Evolutionary conservation across 176 grass and related monocot genomes (phyloP).

Genomic region (Triticum aestivum): IWGSC_CS_RefSeq_v2.1 NC_057796.1:260912709-260913208

Average conservation of each 20-base stretch:
- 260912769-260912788: neutral
- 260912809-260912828: constrained; percentile 22
- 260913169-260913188: constrained; percentile 53
- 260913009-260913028: constrained; percentile 47
- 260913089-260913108: constrained; percentile 52
- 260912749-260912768: neutral
- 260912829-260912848: constrained; percentile 43
- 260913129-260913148: constrained; percentile 33
- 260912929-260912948: constrained; percentile 3
- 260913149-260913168: constrained; percentile 23
- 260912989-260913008: constrained; percentile 11
- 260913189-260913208: constrained; percentile 64
- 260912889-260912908: constrained; percentile 74
- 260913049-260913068: constrained; percentile 53
- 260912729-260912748: neutral
- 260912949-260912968: constrained; percentile 18
- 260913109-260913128: constrained; percentile 52
- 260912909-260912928: constrained; percentile 8
- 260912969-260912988: neutral
- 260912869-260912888: constrained; percentile 81
- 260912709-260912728: constrained; percentile 74
- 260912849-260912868: constrained; percentile 95
- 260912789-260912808: constrained; percentile 16
- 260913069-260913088: constrained; percentile 23
- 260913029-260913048: constrained; percentile 59